Percentiles rank a stretch among this genome's conserved stretches.
Conservation (phyloP, 805 yeast genomes). For the Saturnispora quitensis region DNA sequence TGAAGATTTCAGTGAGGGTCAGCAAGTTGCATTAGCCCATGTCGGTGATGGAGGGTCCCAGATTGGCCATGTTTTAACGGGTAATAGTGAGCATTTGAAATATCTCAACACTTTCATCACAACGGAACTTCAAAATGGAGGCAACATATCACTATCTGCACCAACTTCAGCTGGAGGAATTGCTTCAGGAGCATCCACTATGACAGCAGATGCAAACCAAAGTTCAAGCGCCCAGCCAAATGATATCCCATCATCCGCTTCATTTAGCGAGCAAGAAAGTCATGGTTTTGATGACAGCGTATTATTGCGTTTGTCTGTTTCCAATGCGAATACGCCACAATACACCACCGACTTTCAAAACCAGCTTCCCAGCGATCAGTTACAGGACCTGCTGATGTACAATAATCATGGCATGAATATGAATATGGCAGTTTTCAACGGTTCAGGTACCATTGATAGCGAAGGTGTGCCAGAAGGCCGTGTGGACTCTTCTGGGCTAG, state of each 20-base stretch:
- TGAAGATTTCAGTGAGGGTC: conserved; percentile 78
- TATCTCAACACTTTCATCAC: conserved; percentile 27
- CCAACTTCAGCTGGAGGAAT: background rate
- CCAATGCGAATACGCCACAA: conserved; percentile 6
- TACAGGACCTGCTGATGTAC: conserved; percentile 3
- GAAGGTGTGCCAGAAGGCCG: conserved; percentile 5
- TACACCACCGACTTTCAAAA: background rate
- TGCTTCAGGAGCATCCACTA: conserved; percentile 6
- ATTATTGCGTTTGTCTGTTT: background rate
- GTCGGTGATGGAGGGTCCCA: conserved; percentile 48
- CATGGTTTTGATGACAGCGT: background rate
- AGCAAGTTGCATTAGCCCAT: conserved; percentile 65
- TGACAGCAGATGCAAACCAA: conserved; percentile 4
- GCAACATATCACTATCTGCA: background rate
- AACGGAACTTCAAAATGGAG: conserved; percentile 10
- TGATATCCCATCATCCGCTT: background rate
- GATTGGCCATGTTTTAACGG: conserved; percentile 62
- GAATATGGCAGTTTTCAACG: conserved; percentile 11
- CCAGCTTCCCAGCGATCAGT: background rate
- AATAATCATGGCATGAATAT: background rate
- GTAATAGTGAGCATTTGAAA: conserved; percentile 31
- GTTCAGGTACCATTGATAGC: conserved; percentile 9
- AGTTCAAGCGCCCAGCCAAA: background rate
- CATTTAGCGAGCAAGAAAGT: background rate
- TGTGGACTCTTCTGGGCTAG: conserved; percentile 12